Evolutionary conservation across 768 basidiomycete species (phyloP).

Genomic region (Boletus rufocinnamomeus): DNA sequence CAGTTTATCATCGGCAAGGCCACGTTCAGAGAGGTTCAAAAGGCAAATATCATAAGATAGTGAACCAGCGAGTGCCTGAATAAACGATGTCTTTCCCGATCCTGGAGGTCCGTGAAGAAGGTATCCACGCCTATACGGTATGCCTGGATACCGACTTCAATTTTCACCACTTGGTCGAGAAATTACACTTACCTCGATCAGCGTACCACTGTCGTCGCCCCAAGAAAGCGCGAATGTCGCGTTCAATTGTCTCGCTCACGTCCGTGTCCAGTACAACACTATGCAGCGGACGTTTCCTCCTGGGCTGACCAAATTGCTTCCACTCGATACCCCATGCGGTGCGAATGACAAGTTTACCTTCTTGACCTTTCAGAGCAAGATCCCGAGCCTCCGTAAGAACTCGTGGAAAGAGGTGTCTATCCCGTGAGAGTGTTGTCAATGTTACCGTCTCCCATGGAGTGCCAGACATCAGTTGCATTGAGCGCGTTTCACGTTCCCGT

Average conservation of each 20-base stretch:
- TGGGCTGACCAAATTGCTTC: slow-evolving; percentile 92
- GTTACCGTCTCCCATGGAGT: slow-evolving; percentile 97
- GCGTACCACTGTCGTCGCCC: slow-evolving; percentile 91
- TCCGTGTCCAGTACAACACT: slow-evolving; percentile 88
- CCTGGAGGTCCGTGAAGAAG: slow-evolving; percentile 95
- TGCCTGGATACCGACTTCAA: slow-evolving; percentile 54
- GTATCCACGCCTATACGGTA: slow-evolving; percentile 96
- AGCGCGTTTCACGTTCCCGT: slow-evolving; percentile 90
- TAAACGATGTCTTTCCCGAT: slow-evolving; percentile 98
- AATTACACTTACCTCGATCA: slow-evolving; percentile 70
- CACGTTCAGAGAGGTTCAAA: slow-evolving; percentile 93
- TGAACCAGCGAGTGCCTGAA: slow-evolving; percentile 93
- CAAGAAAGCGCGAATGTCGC: slow-evolving; percentile 82
- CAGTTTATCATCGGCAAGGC: slow-evolving; percentile 94
- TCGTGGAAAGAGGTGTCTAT: slow-evolving; percentile 75
- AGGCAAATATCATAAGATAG: slow-evolving; percentile 95
- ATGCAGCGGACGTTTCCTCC: slow-evolving; percentile 78
- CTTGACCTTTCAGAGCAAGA: slow-evolving; percentile 79
- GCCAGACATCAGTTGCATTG: slow-evolving; percentile 89
- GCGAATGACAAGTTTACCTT: slow-evolving; percentile 94
- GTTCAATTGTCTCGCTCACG: slow-evolving; percentile 80
- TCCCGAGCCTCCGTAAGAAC: slow-evolving; percentile 89
- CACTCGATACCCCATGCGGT: slow-evolving; percentile 98
- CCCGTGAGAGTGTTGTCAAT: slow-evolving; percentile 87
- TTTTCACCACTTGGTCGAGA: background rate